phyloP scores from a whole-genome alignment of 768 basidiomycete genomes.

The Termitomyces bulborhizus region DNA sequence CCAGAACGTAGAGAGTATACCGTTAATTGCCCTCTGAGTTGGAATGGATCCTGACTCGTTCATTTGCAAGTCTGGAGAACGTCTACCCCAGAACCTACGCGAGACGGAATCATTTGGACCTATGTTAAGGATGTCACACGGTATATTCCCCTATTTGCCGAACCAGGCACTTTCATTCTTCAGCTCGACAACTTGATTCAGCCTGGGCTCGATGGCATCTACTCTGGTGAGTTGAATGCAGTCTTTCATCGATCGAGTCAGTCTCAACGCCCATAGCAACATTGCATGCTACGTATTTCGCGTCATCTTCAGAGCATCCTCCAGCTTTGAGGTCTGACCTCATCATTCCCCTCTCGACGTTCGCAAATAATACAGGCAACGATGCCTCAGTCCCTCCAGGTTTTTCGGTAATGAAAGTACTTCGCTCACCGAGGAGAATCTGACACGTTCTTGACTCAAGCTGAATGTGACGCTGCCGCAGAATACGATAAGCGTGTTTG shows the following conservation, averaged over 20 bases:
- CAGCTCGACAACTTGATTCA: slow-evolving; percentile 67
- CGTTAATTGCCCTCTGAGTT: not conserved
- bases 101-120: slow-evolving; percentile 73
- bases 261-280: slow-evolving; percentile 35
- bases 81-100: slow-evolving; percentile 71
- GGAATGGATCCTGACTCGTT: not conserved
- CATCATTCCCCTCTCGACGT: slow-evolving; percentile 66
- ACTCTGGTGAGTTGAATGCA: slow-evolving; percentile 42
- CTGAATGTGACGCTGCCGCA: slow-evolving; percentile 62
- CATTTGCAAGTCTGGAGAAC: slow-evolving; percentile 63
- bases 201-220: slow-evolving; percentile 53
- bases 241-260: not conserved
- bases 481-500: slow-evolving; percentile 61
- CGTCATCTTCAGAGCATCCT: slow-evolving; percentile 47
- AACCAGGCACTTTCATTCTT: slow-evolving; percentile 63
- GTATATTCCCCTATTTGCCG: slow-evolving; percentile 64
- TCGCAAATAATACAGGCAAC: slow-evolving; percentile 54
- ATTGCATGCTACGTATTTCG: slow-evolving; percentile 65
- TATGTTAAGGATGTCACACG: slow-evolving; percentile 70
- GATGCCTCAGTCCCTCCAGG: slow-evolving; percentile 69
- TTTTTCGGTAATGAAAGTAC: slow-evolving; percentile 45
- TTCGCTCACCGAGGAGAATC: not conserved
- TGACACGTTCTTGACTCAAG: slow-evolving; percentile 24
- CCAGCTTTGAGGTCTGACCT: slow-evolving; percentile 53
- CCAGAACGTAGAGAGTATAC: slow-evolving; percentile 69